Percentiles rank a stretch among this genome's conserved stretches.
These are phyloP conservation scores for Auriscalpium vulgare DNA, from an alignment of 768 basidiomycete species.

Conservation along the genomic window DNA sequence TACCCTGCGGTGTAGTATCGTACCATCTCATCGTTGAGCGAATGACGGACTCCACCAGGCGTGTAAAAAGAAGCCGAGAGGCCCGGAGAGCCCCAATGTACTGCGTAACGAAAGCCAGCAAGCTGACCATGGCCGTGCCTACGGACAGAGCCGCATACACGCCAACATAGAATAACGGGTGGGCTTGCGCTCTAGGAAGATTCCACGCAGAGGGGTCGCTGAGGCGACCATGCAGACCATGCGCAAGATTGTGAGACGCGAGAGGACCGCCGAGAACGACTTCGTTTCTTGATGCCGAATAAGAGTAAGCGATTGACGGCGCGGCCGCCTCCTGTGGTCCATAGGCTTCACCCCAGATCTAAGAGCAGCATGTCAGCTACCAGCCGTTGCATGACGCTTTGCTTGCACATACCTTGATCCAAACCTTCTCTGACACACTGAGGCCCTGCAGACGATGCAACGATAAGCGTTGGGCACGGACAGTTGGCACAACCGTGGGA, in stretches of 20 bases:
- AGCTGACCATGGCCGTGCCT: conserved; percentile 36
- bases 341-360: conserved; percentile 60
- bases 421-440: conserved; percentile 54
- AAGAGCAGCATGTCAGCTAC: background rate
- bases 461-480: background rate
- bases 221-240: conserved; percentile 5
- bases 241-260: conserved; percentile 17
- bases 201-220: background rate
- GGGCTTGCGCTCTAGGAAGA: conserved; percentile 44
- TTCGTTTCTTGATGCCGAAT: conserved; percentile 19
- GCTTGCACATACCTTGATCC: conserved; percentile 52
- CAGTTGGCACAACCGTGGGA: background rate
- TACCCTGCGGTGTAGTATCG: conserved; percentile 76
- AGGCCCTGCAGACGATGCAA: conserved; percentile 16
- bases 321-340: conserved; percentile 8
- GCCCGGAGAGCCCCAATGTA: conserved; percentile 48
- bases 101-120: conserved; percentile 42
- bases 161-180: conserved; percentile 66
- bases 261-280: conserved; percentile 17
- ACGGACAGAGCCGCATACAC: conserved; percentile 59
- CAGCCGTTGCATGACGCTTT: no score
- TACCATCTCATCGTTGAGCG: conserved; percentile 81
- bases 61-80: conserved; percentile 31
- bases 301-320: conserved; percentile 12
- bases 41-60: conserved; percentile 61